Percentiles rank a stretch among this genome's conserved stretches.
Evolutionary conservation across 176 grass and related monocot genomes (phyloP).

Genomic region (Oryza rufipogon): DNA sequence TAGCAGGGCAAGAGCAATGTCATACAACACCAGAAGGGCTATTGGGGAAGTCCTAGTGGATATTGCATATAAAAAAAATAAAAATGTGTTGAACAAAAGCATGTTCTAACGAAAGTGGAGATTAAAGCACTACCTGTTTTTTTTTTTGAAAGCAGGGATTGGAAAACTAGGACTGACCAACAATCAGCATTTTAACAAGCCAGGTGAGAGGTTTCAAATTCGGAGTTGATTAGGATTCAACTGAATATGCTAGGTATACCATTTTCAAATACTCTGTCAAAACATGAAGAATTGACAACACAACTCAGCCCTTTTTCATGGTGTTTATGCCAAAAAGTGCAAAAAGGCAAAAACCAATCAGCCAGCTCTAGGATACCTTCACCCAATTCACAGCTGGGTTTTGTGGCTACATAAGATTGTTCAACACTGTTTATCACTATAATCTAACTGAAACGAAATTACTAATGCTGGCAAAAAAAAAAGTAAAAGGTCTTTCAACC

Average conservation of each 20-base stretch:
- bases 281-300: not conserved
- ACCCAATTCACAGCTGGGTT: not conserved
- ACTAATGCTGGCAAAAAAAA: not conserved
- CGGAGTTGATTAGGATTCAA: not conserved
- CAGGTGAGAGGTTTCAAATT: not conserved
- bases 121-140: not conserved
- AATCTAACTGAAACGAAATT: not conserved
- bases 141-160: not conserved
- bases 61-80: not conserved
- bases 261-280: not conserved
- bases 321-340: not conserved
- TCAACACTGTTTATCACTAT: not conserved
- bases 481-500: not conserved
- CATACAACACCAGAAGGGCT: not conserved
- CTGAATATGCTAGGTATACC: not conserved
- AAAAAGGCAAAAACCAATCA: not conserved
- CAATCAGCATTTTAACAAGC: constrained; percentile 9
- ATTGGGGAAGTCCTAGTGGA: not conserved
- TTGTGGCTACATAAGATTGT: not conserved
- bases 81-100: not conserved
- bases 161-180: not conserved
- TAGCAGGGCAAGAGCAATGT: not conserved
- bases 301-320: not conserved
- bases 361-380: not conserved
- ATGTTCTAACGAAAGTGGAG: not conserved